Conservation (phyloP, 1,139 yeast species). For the Geotrichum bryndzae region DNA sequence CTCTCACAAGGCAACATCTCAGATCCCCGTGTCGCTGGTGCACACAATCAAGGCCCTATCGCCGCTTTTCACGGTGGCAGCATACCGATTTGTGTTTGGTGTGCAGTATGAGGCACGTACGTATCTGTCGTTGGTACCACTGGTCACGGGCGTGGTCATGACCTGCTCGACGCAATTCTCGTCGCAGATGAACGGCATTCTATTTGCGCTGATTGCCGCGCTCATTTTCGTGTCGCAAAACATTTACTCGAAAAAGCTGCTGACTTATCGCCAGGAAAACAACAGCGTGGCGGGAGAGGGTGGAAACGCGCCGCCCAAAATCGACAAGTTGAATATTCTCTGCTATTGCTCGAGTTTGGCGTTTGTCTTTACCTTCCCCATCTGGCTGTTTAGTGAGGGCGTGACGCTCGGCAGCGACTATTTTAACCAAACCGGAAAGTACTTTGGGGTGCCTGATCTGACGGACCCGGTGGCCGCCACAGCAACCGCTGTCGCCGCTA, state of each 20-base stretch:
- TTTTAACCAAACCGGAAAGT: conserved; percentile 17
- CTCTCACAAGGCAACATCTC: conserved; percentile 79
- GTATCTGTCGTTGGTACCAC: conserved; percentile 68
- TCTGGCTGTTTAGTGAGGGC: conserved; percentile 67
- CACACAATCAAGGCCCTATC: conserved; percentile 88
- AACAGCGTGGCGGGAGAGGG: conserved; percentile 24
- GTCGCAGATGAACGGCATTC: conserved; percentile 54
- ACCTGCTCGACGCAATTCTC: conserved; percentile 52
- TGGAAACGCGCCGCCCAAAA: conserved; percentile 10
- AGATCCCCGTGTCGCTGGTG: conserved; percentile 84
- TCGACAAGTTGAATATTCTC: conserved; percentile 73
- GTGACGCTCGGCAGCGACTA: conserved; percentile 23
- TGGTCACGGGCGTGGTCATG: conserved; percentile 76
- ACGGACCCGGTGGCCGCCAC: neutral
- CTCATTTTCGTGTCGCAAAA: conserved; percentile 85
- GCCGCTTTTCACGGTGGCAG: conserved; percentile 80
- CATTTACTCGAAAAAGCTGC: conserved; percentile 77
- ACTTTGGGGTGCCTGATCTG: conserved; percentile 8
- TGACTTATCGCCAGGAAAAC: conserved; percentile 41
- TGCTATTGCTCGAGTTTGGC: conserved; percentile 83
- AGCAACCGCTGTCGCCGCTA: neutral
- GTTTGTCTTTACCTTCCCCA: conserved; percentile 67
- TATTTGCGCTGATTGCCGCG: conserved; percentile 76
- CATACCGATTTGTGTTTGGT: conserved; percentile 57
- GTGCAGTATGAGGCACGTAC: conserved; percentile 58